phyloP scores from a whole-genome alignment of 371 early-diverging fungal genomes.

The Actinomucor elegans region DNA sequence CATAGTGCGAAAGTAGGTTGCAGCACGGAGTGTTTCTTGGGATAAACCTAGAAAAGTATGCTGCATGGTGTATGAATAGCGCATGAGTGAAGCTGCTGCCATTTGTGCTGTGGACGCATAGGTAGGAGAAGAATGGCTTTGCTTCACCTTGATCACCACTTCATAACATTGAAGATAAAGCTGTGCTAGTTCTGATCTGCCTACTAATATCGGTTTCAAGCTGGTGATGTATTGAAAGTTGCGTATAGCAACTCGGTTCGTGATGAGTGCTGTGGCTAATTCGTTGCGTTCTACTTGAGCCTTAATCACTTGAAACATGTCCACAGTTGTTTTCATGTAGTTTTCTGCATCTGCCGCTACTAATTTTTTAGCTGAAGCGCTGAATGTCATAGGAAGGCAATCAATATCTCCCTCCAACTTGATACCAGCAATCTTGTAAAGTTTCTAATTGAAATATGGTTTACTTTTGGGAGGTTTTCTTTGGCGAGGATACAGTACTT shows the following conservation, averaged over 20 bases:
- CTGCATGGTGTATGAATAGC: constrained; percentile 64
- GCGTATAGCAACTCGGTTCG: constrained; percentile 28
- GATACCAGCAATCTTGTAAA: constrained; percentile 28
- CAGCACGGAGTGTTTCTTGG: constrained; percentile 36
- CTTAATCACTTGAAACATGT: constrained; percentile 22
- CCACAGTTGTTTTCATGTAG: constrained; percentile 28
- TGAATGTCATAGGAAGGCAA: constrained; percentile 30
- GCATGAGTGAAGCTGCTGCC: constrained; percentile 42
- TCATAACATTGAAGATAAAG: constrained; percentile 55
- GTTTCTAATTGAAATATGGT: constrained; percentile 21
- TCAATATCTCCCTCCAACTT: constrained; percentile 29
- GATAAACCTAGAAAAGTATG: constrained; percentile 62
- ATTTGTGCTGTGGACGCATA: constrained; percentile 45
- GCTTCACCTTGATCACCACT: constrained; percentile 40
- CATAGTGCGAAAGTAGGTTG: constrained; percentile 49
- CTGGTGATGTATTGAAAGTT: constrained; percentile 48
- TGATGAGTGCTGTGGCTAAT: constrained; percentile 22
- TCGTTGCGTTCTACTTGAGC: constrained; percentile 19
- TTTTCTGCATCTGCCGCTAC: constrained; percentile 26
- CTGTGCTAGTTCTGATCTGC: constrained; percentile 49
- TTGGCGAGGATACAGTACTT: neutral
- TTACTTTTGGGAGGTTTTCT: neutral
- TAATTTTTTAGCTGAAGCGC: constrained; percentile 18
- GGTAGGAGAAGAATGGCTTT: constrained; percentile 39
- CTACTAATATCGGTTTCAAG: constrained; percentile 37